Conservation (phyloP, 1,284 basidiomycete species). For the Paramarasmius palmivorus region DNA sequence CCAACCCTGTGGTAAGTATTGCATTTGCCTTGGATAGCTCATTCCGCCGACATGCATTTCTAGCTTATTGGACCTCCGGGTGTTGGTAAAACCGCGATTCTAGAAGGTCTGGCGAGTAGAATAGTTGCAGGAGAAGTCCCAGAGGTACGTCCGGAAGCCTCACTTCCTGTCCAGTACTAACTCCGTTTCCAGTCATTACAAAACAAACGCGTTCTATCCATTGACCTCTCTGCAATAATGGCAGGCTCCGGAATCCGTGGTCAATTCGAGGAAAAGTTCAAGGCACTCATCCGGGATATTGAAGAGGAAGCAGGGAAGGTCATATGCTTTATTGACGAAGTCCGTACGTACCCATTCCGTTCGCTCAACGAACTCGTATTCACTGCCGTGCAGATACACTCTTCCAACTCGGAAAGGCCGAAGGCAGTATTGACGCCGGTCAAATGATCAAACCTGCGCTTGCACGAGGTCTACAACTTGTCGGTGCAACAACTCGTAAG, state of each 20-base stretch:
- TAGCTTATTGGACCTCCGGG: slow-evolving; percentile 81
- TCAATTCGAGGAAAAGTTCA: slow-evolving; percentile 92
- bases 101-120: slow-evolving; percentile 88
- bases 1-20: slow-evolving; percentile 77
- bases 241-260: slow-evolving; percentile 89
- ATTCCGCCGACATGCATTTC: background rate
- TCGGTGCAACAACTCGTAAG: slow-evolving; percentile 86
- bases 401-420: slow-evolving; percentile 88
- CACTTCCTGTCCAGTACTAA: background rate
- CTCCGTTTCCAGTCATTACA: slow-evolving; percentile 64
- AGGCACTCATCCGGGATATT: slow-evolving; percentile 82
- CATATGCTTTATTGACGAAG: slow-evolving; percentile 92
- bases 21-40: background rate
- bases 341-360: slow-evolving; percentile 57
- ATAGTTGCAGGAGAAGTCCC: slow-evolving; percentile 92
- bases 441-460: slow-evolving; percentile 92
- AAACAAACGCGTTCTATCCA: slow-evolving; percentile 77
- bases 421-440: slow-evolving; percentile 89
- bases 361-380: background rate
- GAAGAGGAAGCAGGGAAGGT: slow-evolving; percentile 78
- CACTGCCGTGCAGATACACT: slow-evolving; percentile 49
- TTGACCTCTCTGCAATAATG: slow-evolving; percentile 82
- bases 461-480: slow-evolving; percentile 82
- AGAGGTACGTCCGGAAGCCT: slow-evolving; percentile 52
- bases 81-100: slow-evolving; percentile 90